These are phyloP conservation scores for Atkinsonella texensis DNA, from an alignment of 2,329 filamentous ascomycete species.

Conservation along the genomic window DNA sequence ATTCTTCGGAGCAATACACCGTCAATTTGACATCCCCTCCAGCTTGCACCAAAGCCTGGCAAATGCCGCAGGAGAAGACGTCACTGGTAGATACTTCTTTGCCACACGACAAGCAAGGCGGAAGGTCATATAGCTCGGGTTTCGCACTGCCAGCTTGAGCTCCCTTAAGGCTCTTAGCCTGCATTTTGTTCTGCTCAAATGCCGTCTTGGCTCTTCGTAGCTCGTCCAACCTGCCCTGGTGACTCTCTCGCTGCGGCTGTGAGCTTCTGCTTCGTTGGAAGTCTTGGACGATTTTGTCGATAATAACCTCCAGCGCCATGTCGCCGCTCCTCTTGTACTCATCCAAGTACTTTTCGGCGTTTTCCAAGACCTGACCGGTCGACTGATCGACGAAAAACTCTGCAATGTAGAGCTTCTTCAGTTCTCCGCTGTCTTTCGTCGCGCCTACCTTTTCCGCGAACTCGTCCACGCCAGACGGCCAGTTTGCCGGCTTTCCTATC, in stretches of 20 bases:
- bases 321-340: conserved; percentile 17
- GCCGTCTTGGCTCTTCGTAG: conserved; percentile 35
- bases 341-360: conserved; percentile 28
- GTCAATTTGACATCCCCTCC: conserved; percentile 24
- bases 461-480: conserved; percentile 20
- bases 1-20: conserved; percentile 34
- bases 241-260: conserved; percentile 25
- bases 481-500: conserved; percentile 21
- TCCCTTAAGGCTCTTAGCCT: conserved; percentile 23
- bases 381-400: conserved; percentile 28
- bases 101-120: conserved; percentile 28
- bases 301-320: conserved; percentile 21
- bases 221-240: conserved; percentile 30
- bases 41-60: conserved; percentile 29
- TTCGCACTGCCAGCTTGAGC: conserved; percentile 16
- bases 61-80: conserved; percentile 31
- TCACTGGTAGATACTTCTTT: conserved; percentile 21
- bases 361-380: conserved; percentile 20
- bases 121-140: conserved; percentile 24
- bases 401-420: conserved; percentile 27
- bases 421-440: conserved; percentile 19
- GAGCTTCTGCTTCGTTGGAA: conserved; percentile 18
- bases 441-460: conserved; percentile 22
- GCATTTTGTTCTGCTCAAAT: conserved; percentile 32
- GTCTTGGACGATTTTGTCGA: conserved; percentile 21